Evolutionary conservation across 2,329 filamentous ascomycete species (phyloP).

Genomic region (Microdochium nivale): DNA sequence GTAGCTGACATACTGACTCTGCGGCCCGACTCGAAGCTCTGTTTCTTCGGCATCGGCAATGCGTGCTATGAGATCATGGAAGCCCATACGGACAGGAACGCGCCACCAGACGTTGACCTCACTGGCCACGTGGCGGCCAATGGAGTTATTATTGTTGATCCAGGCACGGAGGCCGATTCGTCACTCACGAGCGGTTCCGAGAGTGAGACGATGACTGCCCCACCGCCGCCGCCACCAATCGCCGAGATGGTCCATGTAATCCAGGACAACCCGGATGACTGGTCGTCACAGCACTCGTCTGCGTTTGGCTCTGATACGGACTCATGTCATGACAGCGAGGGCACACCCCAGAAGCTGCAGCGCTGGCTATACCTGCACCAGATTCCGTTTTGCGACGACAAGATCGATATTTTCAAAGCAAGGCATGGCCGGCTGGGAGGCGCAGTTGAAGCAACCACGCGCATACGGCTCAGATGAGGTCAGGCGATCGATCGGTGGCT

Average conservation of each 20-base stretch:
- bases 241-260: constrained; percentile 19
- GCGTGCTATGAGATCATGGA: constrained; percentile 82
- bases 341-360: constrained; percentile 24
- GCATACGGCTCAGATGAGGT: too few relatives aligned
- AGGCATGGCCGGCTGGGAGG: constrained; percentile 50
- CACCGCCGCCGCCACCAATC: not conserved
- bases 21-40: constrained; percentile 66
- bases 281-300: constrained; percentile 25
- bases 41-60: constrained; percentile 65
- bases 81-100: not conserved
- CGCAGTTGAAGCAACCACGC: not conserved
- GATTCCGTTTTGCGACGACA: constrained; percentile 80
- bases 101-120: constrained; percentile 24
- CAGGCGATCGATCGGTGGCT: too few relatives aligned
- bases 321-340: constrained; percentile 38
- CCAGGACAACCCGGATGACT: constrained; percentile 15
- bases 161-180: constrained; percentile 14
- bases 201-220: constrained; percentile 6
- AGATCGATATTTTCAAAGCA: constrained; percentile 71
- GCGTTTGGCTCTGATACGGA: constrained; percentile 43
- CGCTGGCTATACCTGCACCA: constrained; percentile 56
- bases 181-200: constrained; percentile 18
- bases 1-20: constrained; percentile 72
- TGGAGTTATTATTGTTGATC: not conserved
- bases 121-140: constrained; percentile 15